phyloP scores from a whole-genome alignment of 164 flowering plant genomes.

The Piper betle region DNA sequence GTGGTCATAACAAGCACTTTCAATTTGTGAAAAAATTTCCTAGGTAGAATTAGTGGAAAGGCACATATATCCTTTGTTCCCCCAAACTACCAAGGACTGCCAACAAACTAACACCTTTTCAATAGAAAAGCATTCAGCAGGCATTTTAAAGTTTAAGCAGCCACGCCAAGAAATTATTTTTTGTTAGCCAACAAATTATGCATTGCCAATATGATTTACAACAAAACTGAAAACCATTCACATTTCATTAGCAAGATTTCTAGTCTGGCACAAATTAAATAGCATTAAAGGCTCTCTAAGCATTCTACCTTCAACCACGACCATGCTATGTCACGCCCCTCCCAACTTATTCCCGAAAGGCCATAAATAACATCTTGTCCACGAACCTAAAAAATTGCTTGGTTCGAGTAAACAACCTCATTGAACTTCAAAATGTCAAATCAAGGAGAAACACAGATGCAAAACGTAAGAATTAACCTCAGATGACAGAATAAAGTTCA shows the following conservation, averaged over 20 bases:
- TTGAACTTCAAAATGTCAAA: not conserved
- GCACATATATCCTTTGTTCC: not conserved
- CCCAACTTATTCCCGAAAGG: conserved; percentile 46
- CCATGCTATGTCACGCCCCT: conserved; percentile 90
- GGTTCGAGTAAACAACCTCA: not conserved
- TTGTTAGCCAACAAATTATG: too few relatives aligned
- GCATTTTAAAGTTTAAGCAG: too few relatives aligned
- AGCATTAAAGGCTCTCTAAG: not conserved
- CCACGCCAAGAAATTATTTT: too few relatives aligned
- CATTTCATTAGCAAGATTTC: not conserved
- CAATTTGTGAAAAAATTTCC: not conserved
- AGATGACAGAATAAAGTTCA: conserved; percentile 58
- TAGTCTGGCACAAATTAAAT: too few relatives aligned
- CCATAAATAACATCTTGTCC: conserved; percentile 85
- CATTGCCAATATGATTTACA: not conserved
- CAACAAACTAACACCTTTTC: too few relatives aligned
- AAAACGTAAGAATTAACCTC: conserved; percentile 36
- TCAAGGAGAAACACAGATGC: not conserved
- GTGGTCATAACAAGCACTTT: not conserved
- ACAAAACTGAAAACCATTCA: not conserved
- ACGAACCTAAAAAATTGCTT: conserved; percentile 46
- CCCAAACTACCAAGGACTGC: too few relatives aligned
- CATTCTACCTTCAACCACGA: conserved; percentile 67
- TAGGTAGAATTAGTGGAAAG: not conserved
- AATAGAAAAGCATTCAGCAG: too few relatives aligned